Conservation (phyloP, 306 rosid species). For the Ormosia semicastrata region DNA sequence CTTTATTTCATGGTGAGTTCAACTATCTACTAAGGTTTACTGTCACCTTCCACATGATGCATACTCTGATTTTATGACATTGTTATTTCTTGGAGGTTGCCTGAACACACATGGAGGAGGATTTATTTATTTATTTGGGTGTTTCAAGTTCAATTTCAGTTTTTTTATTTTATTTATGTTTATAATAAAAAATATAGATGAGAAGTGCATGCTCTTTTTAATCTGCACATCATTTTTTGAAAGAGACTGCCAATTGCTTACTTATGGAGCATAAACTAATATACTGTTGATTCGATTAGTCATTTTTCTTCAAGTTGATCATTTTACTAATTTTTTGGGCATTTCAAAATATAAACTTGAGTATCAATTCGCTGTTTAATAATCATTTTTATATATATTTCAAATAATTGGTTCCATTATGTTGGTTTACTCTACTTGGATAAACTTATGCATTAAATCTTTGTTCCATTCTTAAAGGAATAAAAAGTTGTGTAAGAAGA, state of each 20-base stretch:
- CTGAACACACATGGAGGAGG: background rate
- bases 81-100: background rate
- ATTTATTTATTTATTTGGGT: background rate
- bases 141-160: background rate
- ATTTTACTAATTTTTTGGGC: background rate
- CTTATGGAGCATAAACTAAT: background rate
- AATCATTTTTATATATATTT: background rate
- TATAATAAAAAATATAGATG: background rate
- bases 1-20: conserved; percentile 56
- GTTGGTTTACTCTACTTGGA: background rate
- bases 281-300: background rate
- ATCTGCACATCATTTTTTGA: background rate
- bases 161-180: background rate
- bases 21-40: background rate
- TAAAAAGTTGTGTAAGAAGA: background rate
- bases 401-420: background rate
- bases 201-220: background rate
- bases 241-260: background rate
- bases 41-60: background rate
- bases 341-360: background rate
- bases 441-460: background rate
- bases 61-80: background rate
- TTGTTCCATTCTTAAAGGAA: background rate
- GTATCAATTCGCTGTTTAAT: background rate
- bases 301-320: background rate